phyloP scores from a whole-genome alignment of 208 protist genomes.

The Leishmania guyanensis region DNA sequence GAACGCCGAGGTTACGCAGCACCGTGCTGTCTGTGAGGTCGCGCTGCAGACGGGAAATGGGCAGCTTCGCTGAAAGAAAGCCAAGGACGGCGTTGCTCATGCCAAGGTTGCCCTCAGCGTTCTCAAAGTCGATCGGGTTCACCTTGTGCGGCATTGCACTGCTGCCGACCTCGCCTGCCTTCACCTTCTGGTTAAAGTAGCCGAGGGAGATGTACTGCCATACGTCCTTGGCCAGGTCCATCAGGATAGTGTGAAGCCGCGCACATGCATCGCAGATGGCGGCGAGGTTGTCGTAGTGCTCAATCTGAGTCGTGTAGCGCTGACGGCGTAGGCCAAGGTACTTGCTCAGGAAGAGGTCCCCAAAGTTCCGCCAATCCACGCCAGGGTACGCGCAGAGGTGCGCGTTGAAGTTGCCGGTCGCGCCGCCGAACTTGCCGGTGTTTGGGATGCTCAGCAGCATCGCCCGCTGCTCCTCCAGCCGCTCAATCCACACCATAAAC shows the following conservation, averaged over 20 bases:
- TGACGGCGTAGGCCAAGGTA: slow-evolving; percentile 82
- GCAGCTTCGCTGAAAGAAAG: slow-evolving; percentile 94
- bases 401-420: slow-evolving; percentile 95
- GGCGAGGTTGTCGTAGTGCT: slow-evolving; percentile 95
- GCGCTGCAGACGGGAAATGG: slow-evolving; percentile 94
- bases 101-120: slow-evolving; percentile 96
- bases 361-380: slow-evolving; percentile 88
- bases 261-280: slow-evolving; percentile 90
- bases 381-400: slow-evolving; percentile 89
- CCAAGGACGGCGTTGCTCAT: slow-evolving; percentile 94
- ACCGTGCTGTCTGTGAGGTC: slow-evolving; percentile 97
- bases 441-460: slow-evolving; percentile 58
- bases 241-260: slow-evolving; percentile 93
- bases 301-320: slow-evolving; percentile 95
- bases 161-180: slow-evolving; percentile 93
- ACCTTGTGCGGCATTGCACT: slow-evolving; percentile 98
- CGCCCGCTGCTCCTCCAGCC: slow-evolving; percentile 78
- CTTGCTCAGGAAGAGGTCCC: slow-evolving; percentile 76
- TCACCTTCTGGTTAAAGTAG: slow-evolving; percentile 94
- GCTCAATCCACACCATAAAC: slow-evolving; percentile 92
- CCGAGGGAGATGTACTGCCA: slow-evolving; percentile 96
- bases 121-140: slow-evolving; percentile 98
- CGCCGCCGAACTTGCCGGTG: slow-evolving; percentile 94
- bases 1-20: slow-evolving; percentile 93
- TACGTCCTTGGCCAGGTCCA: slow-evolving; percentile 93